Evolutionary conservation across 2,329 filamentous ascomycete genomes (phyloP), one percentile per base, ranked within the genome.

Genomic region (Mariannaea sp.): DNA sequence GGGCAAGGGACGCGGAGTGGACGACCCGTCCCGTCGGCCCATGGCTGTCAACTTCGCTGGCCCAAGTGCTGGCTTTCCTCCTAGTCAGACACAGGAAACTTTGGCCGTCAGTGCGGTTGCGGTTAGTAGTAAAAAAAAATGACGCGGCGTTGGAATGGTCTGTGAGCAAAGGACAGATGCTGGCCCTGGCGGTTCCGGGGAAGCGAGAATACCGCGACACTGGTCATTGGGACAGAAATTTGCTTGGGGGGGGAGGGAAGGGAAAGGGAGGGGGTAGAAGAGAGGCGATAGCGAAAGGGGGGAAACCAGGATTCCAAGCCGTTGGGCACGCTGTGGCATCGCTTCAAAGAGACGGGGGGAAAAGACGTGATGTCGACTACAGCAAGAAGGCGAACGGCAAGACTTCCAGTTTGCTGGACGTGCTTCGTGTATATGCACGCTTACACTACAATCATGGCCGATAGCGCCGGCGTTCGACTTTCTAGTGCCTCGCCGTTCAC

Each of bases 11-110:
- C 53, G 47, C 42, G 53, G 44, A 38, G 22, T 22, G 16, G 13
- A 43, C 44, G 53, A 56, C 44, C 53, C 53, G 53, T 56, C 44
- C 53, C 53, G 53, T 35, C 32, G 40, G 39, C 27, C 51, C 40
- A 45, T 35, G 39, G 32, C 35, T 48, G 27, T 50, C 39, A 49
- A 40, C 32, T 42, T 43, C 41, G 39, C 35, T 32, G 39, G 22
- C 43, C 44, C 48, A 54, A 49, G 27, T 53, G 22, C 44, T 44
- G 44, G 39, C 39, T 53, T 35, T 39, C 39, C 51, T 30, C 24
- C 41, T 33, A 35, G 32, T 20, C 20, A 49, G 22, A 32, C 44
- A 19, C 5, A 39, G 19, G 35, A 39, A 39, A 39, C 40, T n/a
- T 22, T 43, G 45, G 33, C 42, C 13, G 45, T 36, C 33, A 49